phyloP scores from a whole-genome alignment of 2,329 filamentous ascomycete genomes.

The Diplodia seriata region DNA sequence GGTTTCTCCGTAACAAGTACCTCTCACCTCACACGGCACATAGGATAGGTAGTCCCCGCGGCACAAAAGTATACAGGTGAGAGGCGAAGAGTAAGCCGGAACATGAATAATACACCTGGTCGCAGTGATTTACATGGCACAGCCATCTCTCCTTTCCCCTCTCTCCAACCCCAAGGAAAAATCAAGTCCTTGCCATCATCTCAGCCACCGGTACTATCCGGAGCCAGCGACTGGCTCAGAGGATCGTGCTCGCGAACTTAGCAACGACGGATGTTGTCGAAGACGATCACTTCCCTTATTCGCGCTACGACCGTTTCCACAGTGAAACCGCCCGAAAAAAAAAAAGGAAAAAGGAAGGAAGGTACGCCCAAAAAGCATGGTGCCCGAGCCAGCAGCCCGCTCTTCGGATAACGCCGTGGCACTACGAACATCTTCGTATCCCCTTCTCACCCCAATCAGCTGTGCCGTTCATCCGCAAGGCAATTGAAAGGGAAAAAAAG shows the following conservation, averaged over 20 bases:
- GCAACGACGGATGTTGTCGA: neutral
- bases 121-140: neutral
- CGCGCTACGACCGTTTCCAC: too few species aligned
- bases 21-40: neutral
- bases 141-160: neutral
- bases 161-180: neutral
- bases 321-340: neutral
- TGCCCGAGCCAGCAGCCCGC: neutral
- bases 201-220: neutral
- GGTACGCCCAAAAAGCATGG: neutral
- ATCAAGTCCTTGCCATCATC: neutral
- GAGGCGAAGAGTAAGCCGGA: neutral
- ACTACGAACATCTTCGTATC: neutral
- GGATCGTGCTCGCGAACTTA: conserved; percentile 1
- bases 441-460: neutral
- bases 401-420: neutral
- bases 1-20: conserved; percentile 1
- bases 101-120: neutral
- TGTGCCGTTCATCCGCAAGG: neutral
- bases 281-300: neutral
- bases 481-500: neutral
- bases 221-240: neutral
- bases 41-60: neutral
- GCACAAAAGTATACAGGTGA: neutral
- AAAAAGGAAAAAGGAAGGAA: neutral